A percentile compares a stretch with the other conserved stretches of the same genome.
Conservation (phyloP, 2,329 filamentous ascomycete genomes). For the Periconia macrospinosa region DNA sequence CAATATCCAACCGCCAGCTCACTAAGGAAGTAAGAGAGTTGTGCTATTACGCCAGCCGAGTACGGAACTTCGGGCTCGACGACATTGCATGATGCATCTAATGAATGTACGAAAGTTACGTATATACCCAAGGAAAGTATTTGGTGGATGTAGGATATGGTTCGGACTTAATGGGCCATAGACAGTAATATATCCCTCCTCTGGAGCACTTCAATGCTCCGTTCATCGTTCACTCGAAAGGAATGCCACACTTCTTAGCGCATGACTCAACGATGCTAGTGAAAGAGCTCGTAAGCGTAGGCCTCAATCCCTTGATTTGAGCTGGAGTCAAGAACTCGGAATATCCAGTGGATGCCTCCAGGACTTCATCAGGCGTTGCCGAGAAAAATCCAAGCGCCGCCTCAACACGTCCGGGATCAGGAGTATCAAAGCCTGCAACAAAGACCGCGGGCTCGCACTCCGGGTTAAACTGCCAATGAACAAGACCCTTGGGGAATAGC, state of each 20-base stretch:
- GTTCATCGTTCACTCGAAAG: neutral
- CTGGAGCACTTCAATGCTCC: too few species aligned
- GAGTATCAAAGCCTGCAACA: constrained; percentile 40
- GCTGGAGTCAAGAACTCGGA: constrained; percentile 19
- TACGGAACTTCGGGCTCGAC: too few species aligned
- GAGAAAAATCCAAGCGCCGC: constrained; percentile 38
- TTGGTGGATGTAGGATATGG: too few species aligned
- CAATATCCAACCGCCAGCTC: too few species aligned
- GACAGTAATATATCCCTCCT: too few species aligned
- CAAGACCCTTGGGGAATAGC: constrained; percentile 42
- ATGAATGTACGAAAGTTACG: too few species aligned
- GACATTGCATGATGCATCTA: too few species aligned
- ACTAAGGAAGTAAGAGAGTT: too few species aligned
- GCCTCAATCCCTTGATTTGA: constrained; percentile 14
- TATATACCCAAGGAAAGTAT: too few species aligned
- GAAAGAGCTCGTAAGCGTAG: constrained; percentile 18
- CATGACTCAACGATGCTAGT: constrained; percentile 19
- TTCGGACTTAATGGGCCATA: too few species aligned
- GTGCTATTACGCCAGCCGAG: too few species aligned
- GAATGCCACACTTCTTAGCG: constrained; percentile 23
- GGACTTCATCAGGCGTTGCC: constrained; percentile 18
- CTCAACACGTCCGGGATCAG: constrained; percentile 39
- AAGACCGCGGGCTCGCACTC: constrained; percentile 45
- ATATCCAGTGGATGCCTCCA: constrained; percentile 15
- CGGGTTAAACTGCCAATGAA: constrained; percentile 48